phyloP scores from a whole-genome alignment of 306 rosid genomes.

The Rosa multiflora region DNA sequence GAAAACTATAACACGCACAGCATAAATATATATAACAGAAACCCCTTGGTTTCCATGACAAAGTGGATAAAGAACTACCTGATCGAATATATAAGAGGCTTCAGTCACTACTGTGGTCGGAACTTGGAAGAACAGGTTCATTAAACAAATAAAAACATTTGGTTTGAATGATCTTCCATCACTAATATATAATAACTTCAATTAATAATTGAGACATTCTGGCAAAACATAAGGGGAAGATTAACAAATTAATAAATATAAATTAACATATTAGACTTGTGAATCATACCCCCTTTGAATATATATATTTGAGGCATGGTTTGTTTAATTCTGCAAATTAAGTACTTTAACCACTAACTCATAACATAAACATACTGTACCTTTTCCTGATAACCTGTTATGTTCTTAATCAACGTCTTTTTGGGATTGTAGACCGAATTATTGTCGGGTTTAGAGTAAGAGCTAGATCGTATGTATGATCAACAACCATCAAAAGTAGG shows the following conservation, averaged over 20 bases:
- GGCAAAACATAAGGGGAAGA: neutral
- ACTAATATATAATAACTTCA: neutral
- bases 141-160: neutral
- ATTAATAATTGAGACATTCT: neutral
- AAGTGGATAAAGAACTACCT: neutral
- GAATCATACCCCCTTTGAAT: neutral
- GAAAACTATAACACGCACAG: neutral
- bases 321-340: neutral
- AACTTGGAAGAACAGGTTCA: neutral
- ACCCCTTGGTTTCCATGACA: neutral
- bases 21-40: neutral
- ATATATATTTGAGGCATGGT: neutral
- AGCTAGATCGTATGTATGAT: neutral
- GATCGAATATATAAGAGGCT: neutral
- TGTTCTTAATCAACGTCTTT: neutral
- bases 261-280: neutral
- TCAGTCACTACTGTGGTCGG: neutral
- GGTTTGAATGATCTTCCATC: neutral
- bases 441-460: neutral
- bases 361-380: neutral
- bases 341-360: neutral
- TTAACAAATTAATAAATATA: too few relatives aligned
- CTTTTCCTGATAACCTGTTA: neutral
- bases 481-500: neutral
- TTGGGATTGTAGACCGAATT: neutral